Percentiles rank a stretch among this genome's conserved stretches.
Evolutionary conservation across 352 stramenopile genomes (phyloP).

Genomic region (Achlya hypogyna): DNA sequence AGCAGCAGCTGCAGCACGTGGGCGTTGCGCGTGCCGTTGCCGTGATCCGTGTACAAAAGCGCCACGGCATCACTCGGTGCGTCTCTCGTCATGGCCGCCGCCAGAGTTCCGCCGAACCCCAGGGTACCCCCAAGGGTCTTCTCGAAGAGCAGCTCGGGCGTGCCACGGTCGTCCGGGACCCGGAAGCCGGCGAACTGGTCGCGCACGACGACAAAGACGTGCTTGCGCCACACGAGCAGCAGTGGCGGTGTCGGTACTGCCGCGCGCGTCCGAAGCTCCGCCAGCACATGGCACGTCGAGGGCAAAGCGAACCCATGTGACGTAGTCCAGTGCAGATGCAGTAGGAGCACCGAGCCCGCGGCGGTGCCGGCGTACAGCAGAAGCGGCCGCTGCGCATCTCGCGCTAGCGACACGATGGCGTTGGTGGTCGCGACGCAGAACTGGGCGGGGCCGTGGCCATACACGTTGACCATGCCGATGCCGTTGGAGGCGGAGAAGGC

Average conservation of each 20-base stretch:
- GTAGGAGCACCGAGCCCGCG: neutral
- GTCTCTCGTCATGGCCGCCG: neutral
- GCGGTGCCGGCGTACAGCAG: constrained; percentile 6
- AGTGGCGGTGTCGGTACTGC: neutral
- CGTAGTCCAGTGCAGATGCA: constrained; percentile 1
- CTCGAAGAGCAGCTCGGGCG: neutral
- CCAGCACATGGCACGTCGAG: neutral
- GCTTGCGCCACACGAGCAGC: neutral
- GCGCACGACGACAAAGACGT: neutral
- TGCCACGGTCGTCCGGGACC: neutral
- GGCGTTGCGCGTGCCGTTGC: neutral
- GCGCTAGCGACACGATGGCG: neutral
- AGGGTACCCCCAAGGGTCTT: neutral
- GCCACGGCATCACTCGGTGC: neutral
- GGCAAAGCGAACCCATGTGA: neutral
- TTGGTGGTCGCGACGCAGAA: neutral
- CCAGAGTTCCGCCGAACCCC: neutral
- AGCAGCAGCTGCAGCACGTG: neutral
- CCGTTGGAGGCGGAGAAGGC: neutral
- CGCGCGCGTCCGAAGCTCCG: neutral
- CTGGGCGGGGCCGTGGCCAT: neutral
- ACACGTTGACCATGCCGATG: constrained; percentile 9
- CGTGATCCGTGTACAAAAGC: neutral
- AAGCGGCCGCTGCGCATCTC: constrained; percentile 1
- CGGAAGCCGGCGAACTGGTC: neutral